A percentile compares a stretch with the other conserved stretches of the same genome.
phyloP scores from a whole-genome alignment of 768 basidiomycete genomes.

The Strobilomyces echinocephalus region DNA sequence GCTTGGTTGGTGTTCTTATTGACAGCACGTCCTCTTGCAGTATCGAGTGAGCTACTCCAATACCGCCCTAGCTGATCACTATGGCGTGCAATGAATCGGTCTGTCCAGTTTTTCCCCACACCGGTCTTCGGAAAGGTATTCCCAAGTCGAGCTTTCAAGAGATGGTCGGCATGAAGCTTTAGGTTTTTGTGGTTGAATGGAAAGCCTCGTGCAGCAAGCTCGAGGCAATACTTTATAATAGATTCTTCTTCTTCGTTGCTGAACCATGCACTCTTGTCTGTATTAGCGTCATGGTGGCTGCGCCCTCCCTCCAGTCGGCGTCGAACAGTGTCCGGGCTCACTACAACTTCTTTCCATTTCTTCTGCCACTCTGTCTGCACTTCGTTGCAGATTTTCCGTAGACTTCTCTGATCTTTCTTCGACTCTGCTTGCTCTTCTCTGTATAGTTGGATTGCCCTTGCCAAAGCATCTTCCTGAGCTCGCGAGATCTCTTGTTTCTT shows the following conservation, averaged over 20 bases:
- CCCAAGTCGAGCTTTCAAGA: neutral
- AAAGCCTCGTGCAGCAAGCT: neutral
- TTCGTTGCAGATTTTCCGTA: too few species aligned
- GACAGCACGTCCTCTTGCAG: slow-evolving; percentile 26
- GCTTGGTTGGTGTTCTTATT: slow-evolving; percentile 27
- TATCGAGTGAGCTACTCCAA: neutral
- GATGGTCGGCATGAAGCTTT: neutral
- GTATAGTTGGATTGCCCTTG: too few species aligned
- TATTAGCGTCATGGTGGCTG: neutral
- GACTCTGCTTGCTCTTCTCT: too few species aligned
- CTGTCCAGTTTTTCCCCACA: neutral
- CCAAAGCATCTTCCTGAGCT: too few species aligned
- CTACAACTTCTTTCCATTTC: too few species aligned
- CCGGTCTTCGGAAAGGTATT: neutral
- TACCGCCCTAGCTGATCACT: neutral
- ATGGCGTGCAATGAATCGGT: neutral
- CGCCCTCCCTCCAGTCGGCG: neutral
- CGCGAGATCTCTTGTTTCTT: too few species aligned
- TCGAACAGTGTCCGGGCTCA: too few species aligned
- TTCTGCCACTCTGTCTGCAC: too few species aligned
- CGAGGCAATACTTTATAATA: neutral
- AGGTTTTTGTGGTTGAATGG: neutral
- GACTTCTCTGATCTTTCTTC: too few species aligned
- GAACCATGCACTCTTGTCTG: neutral
- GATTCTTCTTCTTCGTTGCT: neutral